A percentile compares a stretch with the other conserved stretches of the same genome.
These are phyloP conservation scores for Pseudogymnoascus sp. DNA, from an alignment of 2,329 filamentous ascomycete species.

Conservation along the genomic window DNA sequence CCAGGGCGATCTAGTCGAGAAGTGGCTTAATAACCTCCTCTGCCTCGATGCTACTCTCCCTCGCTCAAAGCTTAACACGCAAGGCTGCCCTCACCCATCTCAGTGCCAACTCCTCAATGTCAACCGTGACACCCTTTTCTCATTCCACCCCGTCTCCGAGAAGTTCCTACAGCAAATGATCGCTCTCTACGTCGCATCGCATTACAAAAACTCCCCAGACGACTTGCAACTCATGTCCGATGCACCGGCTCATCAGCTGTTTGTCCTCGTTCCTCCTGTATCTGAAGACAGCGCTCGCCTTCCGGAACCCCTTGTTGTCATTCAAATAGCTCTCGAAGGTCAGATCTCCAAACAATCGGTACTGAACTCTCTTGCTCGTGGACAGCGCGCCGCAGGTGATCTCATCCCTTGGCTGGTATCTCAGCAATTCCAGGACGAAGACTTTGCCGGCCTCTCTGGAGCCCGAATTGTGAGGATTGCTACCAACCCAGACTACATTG, in stretches of 20 bases:
- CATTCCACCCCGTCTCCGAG: slow-evolving; percentile 93
- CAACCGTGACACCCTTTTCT: slow-evolving; percentile 95
- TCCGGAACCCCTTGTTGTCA: slow-evolving; percentile 87
- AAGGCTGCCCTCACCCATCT: slow-evolving; percentile 81
- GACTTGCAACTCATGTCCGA: slow-evolving; percentile 98
- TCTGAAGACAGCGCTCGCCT: slow-evolving; percentile 67
- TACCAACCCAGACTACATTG: slow-evolving; percentile 86
- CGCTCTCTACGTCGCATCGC: slow-evolving; percentile 89
- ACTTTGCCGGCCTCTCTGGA: slow-evolving; percentile 88
- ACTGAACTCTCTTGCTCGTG: slow-evolving; percentile 78
- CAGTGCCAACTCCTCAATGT: slow-evolving; percentile 89
- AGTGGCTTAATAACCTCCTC: slow-evolving; percentile 89
- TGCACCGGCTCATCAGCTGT: slow-evolving; percentile 91
- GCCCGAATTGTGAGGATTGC: slow-evolving; percentile 90
- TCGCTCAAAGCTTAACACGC: slow-evolving; percentile 59
- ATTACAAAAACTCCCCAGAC: slow-evolving; percentile 97
- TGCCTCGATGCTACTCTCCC: slow-evolving; percentile 90
- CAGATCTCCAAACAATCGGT: slow-evolving; percentile 92
- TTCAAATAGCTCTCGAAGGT: slow-evolving; percentile 90
- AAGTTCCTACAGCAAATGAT: slow-evolving; percentile 98
- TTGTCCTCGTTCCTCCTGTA: slow-evolving; percentile 82
- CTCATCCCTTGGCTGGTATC: slow-evolving; percentile 96
- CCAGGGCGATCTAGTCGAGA: slow-evolving; percentile 82
- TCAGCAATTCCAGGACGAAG: slow-evolving; percentile 96
- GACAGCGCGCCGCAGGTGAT: slow-evolving; percentile 82